Evolutionary conservation across 2,329 filamentous ascomycete genomes (phyloP), one percentile per base, ranked within the genome.

Genomic region (Hypoxylon sp.): DNA sequence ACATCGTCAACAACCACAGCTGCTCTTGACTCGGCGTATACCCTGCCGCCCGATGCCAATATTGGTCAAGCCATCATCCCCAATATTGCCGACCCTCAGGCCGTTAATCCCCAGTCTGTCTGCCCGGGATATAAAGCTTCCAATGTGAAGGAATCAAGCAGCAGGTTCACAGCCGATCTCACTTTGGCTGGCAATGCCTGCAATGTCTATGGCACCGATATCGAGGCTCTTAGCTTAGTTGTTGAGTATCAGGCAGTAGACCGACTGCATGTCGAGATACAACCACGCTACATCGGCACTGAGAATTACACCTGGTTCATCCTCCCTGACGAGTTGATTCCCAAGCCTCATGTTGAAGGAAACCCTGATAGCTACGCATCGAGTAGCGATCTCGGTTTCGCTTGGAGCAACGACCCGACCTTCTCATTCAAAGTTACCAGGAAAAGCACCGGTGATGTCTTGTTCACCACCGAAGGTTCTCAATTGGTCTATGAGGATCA

Each of bases 201-300:
- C 80, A 91, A 95, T 76, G 85, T 88, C 20, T 96, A 95, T 68
- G 93, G 93, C 0, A 90, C 84, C 6, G 93, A 96, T 74, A 80
- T 96, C 26, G 83, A 89, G 22, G 80, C 84, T 3, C 80, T 96
- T 50, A 84, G 83, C 33, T 80, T 96, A 30, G 84, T 87, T 2
- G 89, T 96, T 11, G 86, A 89, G 72, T 90, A 89, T 69, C 88
- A 92, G 74, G 83, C 86, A 4, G 78, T 79, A 14, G 86, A 92
- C 70, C 84, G 91, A 1, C 77, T 96, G 40, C 89, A 90, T 58
- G 81, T 96, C 51, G 87, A 89, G 70, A 93, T 96, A 57, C 80
- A 84, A 16, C 91, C 91, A 1, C 84, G 87, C 5, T 82, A 89
- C 71, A 77, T 93, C 33, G 85, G 84, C 54, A 70, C 83, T 1